Conservation (phyloP, 106 monocot species). For the Apostasia shenzhenica region DNA sequence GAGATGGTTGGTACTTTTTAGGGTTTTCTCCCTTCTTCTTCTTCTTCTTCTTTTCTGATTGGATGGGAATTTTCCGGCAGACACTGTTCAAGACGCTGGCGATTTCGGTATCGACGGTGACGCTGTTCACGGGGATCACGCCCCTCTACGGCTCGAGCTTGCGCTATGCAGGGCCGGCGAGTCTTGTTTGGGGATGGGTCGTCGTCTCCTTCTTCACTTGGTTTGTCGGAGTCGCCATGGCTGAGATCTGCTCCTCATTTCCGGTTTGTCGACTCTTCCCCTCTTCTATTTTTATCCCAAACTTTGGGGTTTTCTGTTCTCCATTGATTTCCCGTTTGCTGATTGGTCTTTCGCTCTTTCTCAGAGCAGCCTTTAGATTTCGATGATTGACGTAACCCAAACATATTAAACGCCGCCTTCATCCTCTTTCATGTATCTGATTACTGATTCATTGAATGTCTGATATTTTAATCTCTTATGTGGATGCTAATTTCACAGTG, state of each 20-base stretch:
- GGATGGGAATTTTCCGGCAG: constrained; percentile 6
- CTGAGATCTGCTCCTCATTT: constrained; percentile 91
- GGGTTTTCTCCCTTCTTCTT: neutral
- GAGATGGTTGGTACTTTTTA: constrained; percentile 38
- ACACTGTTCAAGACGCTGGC: constrained; percentile 83
- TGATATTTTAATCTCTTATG: no score
- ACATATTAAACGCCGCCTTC: no score
- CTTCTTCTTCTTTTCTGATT: neutral
- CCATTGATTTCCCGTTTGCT: neutral
- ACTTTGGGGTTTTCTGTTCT: neutral
- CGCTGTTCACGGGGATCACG: constrained; percentile 84
- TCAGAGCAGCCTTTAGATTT: no score
- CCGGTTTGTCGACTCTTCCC: constrained; percentile 24
- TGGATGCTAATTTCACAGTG: no score
- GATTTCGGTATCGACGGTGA: constrained; percentile 83
- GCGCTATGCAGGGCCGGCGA: constrained; percentile 61
- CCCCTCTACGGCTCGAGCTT: constrained; percentile 72
- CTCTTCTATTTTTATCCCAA: neutral
- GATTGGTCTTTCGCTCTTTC: no score
- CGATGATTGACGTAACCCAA: no score
- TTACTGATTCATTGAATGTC: no score
- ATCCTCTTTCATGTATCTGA: no score
- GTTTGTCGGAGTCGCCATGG: constrained; percentile 82
- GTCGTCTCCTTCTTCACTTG: constrained; percentile 83
- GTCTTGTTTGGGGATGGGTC: constrained; percentile 83